Percentiles rank a stretch among this genome's conserved stretches.
These are phyloP conservation scores for Phytophthora vignae DNA, from an alignment of 352 stramenopile species.

Conservation along the genomic window DNA sequence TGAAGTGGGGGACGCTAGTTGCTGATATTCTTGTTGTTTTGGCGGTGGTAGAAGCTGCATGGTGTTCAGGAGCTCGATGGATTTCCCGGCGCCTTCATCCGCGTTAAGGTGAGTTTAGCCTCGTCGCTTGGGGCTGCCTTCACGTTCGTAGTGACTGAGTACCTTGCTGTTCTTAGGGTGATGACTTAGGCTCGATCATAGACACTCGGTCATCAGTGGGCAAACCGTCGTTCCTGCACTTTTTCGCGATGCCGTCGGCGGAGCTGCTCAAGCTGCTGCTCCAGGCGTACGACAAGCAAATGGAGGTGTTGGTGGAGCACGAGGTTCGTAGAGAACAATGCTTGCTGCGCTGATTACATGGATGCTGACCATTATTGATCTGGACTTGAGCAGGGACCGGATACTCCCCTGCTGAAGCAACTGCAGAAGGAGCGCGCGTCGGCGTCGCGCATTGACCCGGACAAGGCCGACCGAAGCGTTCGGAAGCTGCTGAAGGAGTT, in stretches of 20 bases:
- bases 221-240: conserved; percentile 88
- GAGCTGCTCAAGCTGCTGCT: conserved; percentile 80
- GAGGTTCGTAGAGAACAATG: conserved; percentile 45
- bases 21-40: conserved; percentile 8
- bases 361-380: conserved; percentile 5
- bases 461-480: conserved; percentile 76
- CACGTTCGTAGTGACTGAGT: too few relatives aligned
- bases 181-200: conserved; percentile 87
- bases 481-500: conserved; percentile 78
- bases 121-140: neutral
- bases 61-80: conserved; percentile 86
- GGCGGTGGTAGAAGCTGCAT: conserved; percentile 57
- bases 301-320: conserved; percentile 76
- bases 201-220: conserved; percentile 71
- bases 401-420: conserved; percentile 73
- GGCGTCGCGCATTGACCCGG: conserved; percentile 61
- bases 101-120: conserved; percentile 61
- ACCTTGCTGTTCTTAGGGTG: conserved; percentile 43
- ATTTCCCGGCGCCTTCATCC: conserved; percentile 81
- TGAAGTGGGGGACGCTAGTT: neutral
- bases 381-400: conserved; percentile 38
- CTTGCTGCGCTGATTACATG: conserved; percentile 11
- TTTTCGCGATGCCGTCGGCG: conserved; percentile 78
- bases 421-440: conserved; percentile 61
- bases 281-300: conserved; percentile 87